Percentiles rank a stretch among this genome's conserved stretches.
These are phyloP conservation scores for Setaria viridis DNA, from an alignment of 202 grass and related monocot species.

Conservation along the genomic window DNA sequence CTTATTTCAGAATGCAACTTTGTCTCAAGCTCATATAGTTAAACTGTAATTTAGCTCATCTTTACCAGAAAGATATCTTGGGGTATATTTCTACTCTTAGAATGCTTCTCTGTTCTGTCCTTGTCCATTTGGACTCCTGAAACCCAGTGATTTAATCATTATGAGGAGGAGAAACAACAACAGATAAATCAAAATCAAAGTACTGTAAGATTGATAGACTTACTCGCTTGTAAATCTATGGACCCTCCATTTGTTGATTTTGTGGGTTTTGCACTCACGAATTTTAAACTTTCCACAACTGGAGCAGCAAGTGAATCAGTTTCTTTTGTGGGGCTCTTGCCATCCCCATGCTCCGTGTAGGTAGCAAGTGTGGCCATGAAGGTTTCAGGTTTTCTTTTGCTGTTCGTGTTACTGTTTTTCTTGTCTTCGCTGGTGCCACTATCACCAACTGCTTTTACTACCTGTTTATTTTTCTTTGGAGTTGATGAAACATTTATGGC, in stretches of 20 bases:
- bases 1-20: slow-evolving; percentile 12
- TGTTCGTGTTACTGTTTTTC: slow-evolving; percentile 19
- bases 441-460: slow-evolving; percentile 37
- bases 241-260: not conserved
- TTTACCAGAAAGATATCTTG: slow-evolving; percentile 7
- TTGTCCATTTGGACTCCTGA: slow-evolving; percentile 46
- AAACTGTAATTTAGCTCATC: slow-evolving; percentile 50
- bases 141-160: slow-evolving; percentile 31
- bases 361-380: slow-evolving; percentile 14
- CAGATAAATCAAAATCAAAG: slow-evolving; percentile 27
- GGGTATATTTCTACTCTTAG: slow-evolving; percentile 12
- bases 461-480: slow-evolving; percentile 49
- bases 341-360: not conserved
- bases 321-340: slow-evolving; percentile 29
- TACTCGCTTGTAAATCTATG: slow-evolving; percentile 25
- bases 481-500: slow-evolving; percentile 12
- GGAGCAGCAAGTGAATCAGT: slow-evolving; percentile 17
- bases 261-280: not conserved
- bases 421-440: slow-evolving; percentile 36
- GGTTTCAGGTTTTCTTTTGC: slow-evolving; percentile 48
- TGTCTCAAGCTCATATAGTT: not conserved
- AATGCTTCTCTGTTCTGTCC: slow-evolving; percentile 19
- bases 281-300: slow-evolving; percentile 32
- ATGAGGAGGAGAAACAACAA: slow-evolving; percentile 13
- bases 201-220: slow-evolving; percentile 36